Base-by-base conservation (phyloP, 768 basidiomycete species). In the Tephrocybe sp. region DNA sequence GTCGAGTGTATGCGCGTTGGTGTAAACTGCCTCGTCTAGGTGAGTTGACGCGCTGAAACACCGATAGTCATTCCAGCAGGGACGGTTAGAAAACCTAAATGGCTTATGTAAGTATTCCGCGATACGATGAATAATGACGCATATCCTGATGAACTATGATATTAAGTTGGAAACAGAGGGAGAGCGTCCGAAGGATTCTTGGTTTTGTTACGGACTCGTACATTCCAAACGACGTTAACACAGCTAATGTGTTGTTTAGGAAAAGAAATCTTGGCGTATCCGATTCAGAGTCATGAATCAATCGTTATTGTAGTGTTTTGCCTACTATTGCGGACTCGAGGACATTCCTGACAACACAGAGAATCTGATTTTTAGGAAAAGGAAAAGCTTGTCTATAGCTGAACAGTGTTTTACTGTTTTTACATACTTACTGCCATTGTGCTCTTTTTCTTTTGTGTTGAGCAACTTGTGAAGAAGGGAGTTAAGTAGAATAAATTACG, bases 71-170 rank as follows among this genome's bases (percentile, higher is more conserved):
- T n/a, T n/a, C n/a, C n/a, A n/a, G n/a, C n/a, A n/a, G n/a, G n/a
- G n/a, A n/a, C n/a, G n/a, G n/a, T n/a, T n/a, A n/a, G n/a, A n/a
- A n/a, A n/a, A n/a, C n/a, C n/a, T n/a, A n/a, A n/a, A n/a, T n/a
- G n/a, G n/a, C n/a, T n/a, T n/a, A n/a, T n/a, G n/a, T n/a, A n/a
- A n/a, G n/a, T n/a, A n/a, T n/a, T n/a, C n/a, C n/a, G n/a, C n/a
- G n/a, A n/a, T n/a, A n/a, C n/a, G n/a, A n/a, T n/a, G n/a, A 9
- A 65, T 73, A 56, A 60, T 74, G 48, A 59, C 69, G 8, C 61
- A 72, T 43, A 41, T 74, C 12, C 43, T 76, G 1, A 22, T 70
- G 45, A 66, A 68, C 17, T 77, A 72, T 50, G 74, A 77, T 53
- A 23, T 74, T 5, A 68, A 66, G 59, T 52, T 54, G 2, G 59